Percentiles rank a stretch among this genome's conserved stretches.
Evolutionary conservation across 768 basidiomycete species (phyloP).

Genomic region (Podaxis sp.): DNA sequence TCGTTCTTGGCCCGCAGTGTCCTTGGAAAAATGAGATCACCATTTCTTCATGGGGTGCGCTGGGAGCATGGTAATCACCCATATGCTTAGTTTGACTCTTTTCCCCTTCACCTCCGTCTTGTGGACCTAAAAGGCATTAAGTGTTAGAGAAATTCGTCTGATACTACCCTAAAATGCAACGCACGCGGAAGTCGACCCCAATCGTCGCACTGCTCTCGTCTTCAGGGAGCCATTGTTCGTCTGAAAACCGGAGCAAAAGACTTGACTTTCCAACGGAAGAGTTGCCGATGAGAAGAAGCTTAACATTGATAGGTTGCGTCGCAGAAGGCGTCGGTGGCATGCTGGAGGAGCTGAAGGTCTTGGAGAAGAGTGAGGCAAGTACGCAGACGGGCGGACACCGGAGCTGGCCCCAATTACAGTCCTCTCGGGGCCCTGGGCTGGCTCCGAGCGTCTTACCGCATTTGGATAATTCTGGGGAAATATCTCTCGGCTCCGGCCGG

Average conservation of each 20-base stretch:
- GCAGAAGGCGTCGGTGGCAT: constrained; percentile 34
- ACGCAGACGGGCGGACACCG: not conserved
- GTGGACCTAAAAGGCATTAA: constrained; percentile 56
- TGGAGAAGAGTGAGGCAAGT: not conserved
- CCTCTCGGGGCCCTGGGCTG: not conserved
- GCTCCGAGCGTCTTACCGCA: constrained; percentile 3
- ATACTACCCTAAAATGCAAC: constrained; percentile 24
- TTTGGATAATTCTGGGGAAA: not conserved
- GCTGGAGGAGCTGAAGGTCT: not conserved
- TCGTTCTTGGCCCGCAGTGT: constrained; percentile 95
- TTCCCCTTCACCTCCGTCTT: constrained; percentile 84
- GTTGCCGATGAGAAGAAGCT: constrained; percentile 83
- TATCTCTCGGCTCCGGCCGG: not conserved
- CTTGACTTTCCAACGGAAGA: constrained; percentile 93
- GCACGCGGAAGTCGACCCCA: constrained; percentile 81
- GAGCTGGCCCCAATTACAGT: not conserved
- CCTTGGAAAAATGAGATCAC: constrained; percentile 43
- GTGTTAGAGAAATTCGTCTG: not conserved
- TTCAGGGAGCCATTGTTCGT: constrained; percentile 92
- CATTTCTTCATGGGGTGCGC: not conserved
- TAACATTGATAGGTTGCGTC: constrained; percentile 64
- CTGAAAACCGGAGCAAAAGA: constrained; percentile 90
- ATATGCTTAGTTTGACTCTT: constrained; percentile 93
- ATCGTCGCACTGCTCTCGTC: constrained; percentile 88
- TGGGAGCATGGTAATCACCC: constrained; percentile 55